Conservation (phyloP, 2,329 filamentous ascomycete genomes). For the Claviceps sp. region DNA sequence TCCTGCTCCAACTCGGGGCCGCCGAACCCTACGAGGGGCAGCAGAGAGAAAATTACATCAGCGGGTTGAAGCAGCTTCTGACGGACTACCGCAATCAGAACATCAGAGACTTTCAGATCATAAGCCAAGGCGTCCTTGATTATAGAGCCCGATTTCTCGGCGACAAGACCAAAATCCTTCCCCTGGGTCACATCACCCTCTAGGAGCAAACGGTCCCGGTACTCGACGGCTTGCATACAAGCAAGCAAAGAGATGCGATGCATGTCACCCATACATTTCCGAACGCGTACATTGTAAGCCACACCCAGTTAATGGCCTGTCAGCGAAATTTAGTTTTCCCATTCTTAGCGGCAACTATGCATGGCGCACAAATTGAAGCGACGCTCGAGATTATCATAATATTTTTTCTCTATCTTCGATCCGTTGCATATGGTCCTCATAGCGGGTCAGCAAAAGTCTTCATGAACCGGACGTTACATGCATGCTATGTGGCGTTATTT, state of each 20-base stretch:
- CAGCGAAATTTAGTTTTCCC: background rate
- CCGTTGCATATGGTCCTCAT: background rate
- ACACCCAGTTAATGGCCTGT: background rate
- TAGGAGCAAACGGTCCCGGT: background rate
- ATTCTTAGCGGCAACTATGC: background rate
- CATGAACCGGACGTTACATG: background rate
- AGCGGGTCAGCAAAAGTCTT: background rate
- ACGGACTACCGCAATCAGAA: constrained; percentile 44
- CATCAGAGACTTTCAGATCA: constrained; percentile 51
- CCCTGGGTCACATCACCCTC: constrained; percentile 34
- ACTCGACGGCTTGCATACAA: background rate
- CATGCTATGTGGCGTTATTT: constrained; percentile 1
- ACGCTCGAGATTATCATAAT: background rate
- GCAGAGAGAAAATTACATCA: constrained; percentile 47
- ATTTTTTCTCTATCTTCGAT: background rate
- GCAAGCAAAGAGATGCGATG: background rate
- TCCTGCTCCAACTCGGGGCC: constrained; percentile 58
- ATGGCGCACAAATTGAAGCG: background rate
- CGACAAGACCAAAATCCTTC: constrained; percentile 50
- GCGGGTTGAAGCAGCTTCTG: constrained; percentile 48
- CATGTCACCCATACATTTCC: background rate
- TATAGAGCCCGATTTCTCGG: constrained; percentile 52
- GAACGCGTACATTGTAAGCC: constrained; percentile 3
- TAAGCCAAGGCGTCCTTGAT: constrained; percentile 53
- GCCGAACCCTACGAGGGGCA: constrained; percentile 50